A percentile compares a stretch with the other conserved stretches of the same genome.
These are phyloP conservation scores for Acacia acuminata DNA, from an alignment of 306 rosid species.

Conservation along the genomic window DNA sequence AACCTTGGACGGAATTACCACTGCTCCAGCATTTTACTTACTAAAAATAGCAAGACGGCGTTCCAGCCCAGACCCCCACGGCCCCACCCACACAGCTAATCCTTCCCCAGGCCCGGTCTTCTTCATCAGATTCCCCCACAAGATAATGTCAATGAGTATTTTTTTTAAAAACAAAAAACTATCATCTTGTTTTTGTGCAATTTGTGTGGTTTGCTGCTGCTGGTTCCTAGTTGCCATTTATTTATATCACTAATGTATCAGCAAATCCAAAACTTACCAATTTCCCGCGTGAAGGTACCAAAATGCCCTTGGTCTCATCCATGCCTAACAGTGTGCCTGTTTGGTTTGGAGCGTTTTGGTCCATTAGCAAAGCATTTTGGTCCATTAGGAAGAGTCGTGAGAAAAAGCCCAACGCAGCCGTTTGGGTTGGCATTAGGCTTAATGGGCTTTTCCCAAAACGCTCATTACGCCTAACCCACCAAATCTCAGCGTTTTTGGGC, in stretches of 20 bases:
- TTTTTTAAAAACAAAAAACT: too few relatives aligned
- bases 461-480: too few relatives aligned
- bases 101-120: too few relatives aligned
- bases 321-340: too few relatives aligned
- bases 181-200: not conserved
- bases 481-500: too few relatives aligned
- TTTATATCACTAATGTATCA: too few relatives aligned
- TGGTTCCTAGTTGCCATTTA: not conserved
- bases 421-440: too few relatives aligned
- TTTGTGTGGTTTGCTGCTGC: not conserved
- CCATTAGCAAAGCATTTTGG: too few relatives aligned
- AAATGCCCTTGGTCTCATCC: not conserved
- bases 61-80: not conserved
- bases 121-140: not conserved
- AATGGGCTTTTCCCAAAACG: too few relatives aligned
- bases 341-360: too few relatives aligned
- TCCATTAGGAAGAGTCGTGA: too few relatives aligned
- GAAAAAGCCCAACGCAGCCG: too few relatives aligned
- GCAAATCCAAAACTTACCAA: not conserved
- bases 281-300: not conserved
- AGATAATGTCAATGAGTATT: not conserved
- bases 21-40: not conserved
- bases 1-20: conserved; percentile 21
- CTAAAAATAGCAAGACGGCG: conserved; percentile 42
- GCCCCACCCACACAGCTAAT: not conserved